Evolutionary conservation across 306 rosid genomes (phyloP).

Genomic region (Arachis stenosperma): DNA sequence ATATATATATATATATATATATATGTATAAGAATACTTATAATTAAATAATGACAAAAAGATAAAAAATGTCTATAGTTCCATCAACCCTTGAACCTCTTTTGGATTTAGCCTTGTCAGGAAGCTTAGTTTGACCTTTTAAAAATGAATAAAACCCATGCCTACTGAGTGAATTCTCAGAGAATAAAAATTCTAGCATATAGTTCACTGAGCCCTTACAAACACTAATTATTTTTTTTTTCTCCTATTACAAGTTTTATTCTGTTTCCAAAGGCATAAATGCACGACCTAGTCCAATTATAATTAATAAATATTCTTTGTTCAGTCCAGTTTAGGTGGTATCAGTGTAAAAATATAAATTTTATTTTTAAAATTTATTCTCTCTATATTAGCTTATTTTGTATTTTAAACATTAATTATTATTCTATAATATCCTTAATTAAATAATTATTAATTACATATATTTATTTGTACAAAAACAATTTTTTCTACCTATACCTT

Average conservation of each 20-base stretch:
- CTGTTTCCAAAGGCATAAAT: neutral
- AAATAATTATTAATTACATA: no score
- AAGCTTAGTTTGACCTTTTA: slow-evolving; percentile 14
- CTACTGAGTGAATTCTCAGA: slow-evolving; percentile 12
- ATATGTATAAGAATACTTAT: no score
- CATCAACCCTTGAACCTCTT: neutral
- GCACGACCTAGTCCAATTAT: slow-evolving; percentile 6
- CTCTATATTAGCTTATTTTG: no score
- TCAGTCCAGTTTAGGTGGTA: slow-evolving; percentile 14
- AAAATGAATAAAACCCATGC: slow-evolving; percentile 22
- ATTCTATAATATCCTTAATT: no score
- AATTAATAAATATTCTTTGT: slow-evolving; percentile 11
- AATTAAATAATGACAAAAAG: no score
- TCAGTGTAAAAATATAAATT: neutral
- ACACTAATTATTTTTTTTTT: neutral
- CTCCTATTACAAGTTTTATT: neutral
- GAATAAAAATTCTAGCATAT: neutral
- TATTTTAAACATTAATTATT: no score
- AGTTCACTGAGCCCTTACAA: neutral
- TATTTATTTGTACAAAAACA: no score
- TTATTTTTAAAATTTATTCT: no score
- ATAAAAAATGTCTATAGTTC: neutral
- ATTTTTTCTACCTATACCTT: no score
- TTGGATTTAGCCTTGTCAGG: neutral
- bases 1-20: no score